Evolutionary conservation across 192 early-diverging fungal species (phyloP), one percentile per base, ranked within the genome.

Genomic region (Linderina pennispora): DNA sequence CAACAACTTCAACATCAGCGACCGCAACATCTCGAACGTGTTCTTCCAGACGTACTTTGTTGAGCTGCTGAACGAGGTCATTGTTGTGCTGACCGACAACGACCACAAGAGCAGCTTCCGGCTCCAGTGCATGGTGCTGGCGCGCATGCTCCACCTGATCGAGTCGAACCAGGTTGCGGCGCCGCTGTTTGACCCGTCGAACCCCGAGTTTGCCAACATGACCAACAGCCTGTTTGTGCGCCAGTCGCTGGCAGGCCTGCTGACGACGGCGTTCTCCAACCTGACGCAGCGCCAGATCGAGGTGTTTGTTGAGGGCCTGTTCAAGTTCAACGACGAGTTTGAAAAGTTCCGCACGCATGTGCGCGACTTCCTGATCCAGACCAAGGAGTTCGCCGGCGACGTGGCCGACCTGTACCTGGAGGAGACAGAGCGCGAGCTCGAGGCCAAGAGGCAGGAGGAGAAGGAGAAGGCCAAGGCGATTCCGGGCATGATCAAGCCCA

Each of bases 61-160:
- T 37, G 89, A 79, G 56, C 72, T 98, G 35, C 67, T 99, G 36
- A 91, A 93, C 70, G 94, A 98, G 70, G 79, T 98, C 32, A 93
- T 99, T 63, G 97, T 88, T 45, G 97, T 99, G 15, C 75, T 99
- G 23, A 94, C 94, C 5, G 92, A 91, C 73, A 87, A 89, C 36
- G 91, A 92, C 60, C 95, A 99, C 78, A 97, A 96, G 80, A 87
- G 88, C 62, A 94, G 94, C 39, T 99, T 98, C 78, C 89, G 87
- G 61, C 76, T 82, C 32, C 97, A 99, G 61, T 86, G 81, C 60
- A 79, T 86, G 58, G 87, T 98, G 31, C 77, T 99, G 21, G 85
- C 87, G 23, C 84, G 88, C 48, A 83, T 99, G 78, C 89, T 99
- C 62, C 80, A 80, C 31, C 56, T 92, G 43, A 89, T 94, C 3